Base-by-base conservation (phyloP, 805 yeast species). In the Yarrowia divulgata region DNA sequence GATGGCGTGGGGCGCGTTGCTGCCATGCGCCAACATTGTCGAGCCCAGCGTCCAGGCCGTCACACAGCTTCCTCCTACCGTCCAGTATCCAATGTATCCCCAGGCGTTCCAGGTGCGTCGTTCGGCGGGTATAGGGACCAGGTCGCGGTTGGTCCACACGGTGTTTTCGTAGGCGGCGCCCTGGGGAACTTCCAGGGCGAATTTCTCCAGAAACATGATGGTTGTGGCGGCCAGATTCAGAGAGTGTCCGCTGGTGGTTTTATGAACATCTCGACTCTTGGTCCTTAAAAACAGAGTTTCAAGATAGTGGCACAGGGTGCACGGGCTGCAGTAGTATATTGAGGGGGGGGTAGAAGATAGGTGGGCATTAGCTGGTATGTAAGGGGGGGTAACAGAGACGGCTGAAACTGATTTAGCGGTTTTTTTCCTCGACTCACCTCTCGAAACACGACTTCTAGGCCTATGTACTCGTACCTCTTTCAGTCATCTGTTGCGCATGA, bases 61-160 rank as follows among this genome's bases (percentile, higher is more conserved):
- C 71, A 81, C 78, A 3, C 81, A 77, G 23, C 80, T 71, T 32
- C 79, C 78, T 54, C 67, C 68, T 4, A 71, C 69, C 13, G 71
- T 69, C 73, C 73, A 71, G 66, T 68, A 72, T n/a, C 70, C 73
- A 35, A 81, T 73, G 72, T 79, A 83, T 43, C 82, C 80, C 74
- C 79, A 76, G 39, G 76, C 73, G 16, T 81, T 82, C 87, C 87
- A 85, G 0, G 83, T 80, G 67, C 87, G 76, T 71, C 86, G 74
- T 9, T 71, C 68, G 2, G 83, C 82, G 0, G 84, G 84, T 70
- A 83, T 74, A 23, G 86, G 85, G 13, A 81, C 78, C 23, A 83
- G 78, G 71, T 84, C 86, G 35, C 68, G 45, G 63, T 73, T 73
- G 6, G 66, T 69, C 73, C 73, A 71, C 43, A 50, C 43, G 39